A percentile compares a stretch with the other conserved stretches of the same genome.
phyloP scores from a whole-genome alignment of 768 basidiomycete species.

The Leccinum rimulosum region DNA sequence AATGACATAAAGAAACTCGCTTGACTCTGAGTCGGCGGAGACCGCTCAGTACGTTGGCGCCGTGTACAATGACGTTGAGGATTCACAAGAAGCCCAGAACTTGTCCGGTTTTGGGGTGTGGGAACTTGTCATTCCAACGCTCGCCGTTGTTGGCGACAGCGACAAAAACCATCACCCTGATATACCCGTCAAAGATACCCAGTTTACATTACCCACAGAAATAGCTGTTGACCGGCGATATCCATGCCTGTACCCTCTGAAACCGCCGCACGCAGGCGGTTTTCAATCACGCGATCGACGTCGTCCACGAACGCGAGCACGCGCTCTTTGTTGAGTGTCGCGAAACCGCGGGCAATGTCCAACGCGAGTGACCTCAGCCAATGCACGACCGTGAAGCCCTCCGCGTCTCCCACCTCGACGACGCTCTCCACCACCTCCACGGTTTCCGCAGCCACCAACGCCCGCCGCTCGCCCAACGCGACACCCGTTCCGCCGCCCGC shows the following conservation, averaged over 20 bases:
- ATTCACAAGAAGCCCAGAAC: too few species aligned
- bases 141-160: slow-evolving; percentile 18
- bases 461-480: slow-evolving; percentile 50
- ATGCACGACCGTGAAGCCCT: slow-evolving; percentile 47
- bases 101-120: slow-evolving; percentile 8
- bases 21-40: neutral
- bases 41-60: too few species aligned
- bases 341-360: slow-evolving; percentile 55
- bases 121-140: slow-evolving; percentile 18
- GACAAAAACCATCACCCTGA: slow-evolving; percentile 10
- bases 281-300: slow-evolving; percentile 41
- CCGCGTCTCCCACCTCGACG: slow-evolving; percentile 24
- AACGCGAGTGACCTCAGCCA: slow-evolving; percentile 49
- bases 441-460: slow-evolving; percentile 17
- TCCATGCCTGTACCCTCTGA: slow-evolving; percentile 46
- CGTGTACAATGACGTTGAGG: too few species aligned
- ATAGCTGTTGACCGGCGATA: slow-evolving; percentile 5
- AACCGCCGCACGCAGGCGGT: slow-evolving; percentile 44
- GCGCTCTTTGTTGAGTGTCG: slow-evolving; percentile 42
- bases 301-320: slow-evolving; percentile 17
- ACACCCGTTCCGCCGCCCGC: slow-evolving; percentile 43
- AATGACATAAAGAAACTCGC: neutral
- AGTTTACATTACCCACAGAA: neutral
- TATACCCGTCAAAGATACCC: slow-evolving; percentile 15
- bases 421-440: slow-evolving; percentile 30